A percentile compares a stretch with the other conserved stretches of the same genome.
Conservation (phyloP, 2,329 filamentous ascomycete genomes). For the Zalaria sp. region DNA sequence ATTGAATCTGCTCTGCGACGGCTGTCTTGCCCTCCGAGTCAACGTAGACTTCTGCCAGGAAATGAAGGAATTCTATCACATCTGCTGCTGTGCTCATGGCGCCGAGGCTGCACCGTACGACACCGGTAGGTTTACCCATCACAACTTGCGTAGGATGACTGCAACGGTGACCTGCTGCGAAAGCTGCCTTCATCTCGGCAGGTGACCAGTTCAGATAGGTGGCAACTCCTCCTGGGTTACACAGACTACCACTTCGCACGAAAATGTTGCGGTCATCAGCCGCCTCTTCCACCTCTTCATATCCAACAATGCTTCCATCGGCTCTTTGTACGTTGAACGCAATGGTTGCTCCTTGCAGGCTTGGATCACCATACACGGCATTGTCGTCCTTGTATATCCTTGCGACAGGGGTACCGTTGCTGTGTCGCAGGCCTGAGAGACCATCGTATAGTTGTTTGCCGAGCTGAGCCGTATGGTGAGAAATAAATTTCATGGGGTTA, state of each 20-base stretch:
- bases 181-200: slow-evolving; percentile 74
- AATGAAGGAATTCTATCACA: slow-evolving; percentile 50
- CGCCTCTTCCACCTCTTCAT: slow-evolving; percentile 77
- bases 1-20: not conserved
- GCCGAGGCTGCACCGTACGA: slow-evolving; percentile 73
- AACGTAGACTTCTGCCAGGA: slow-evolving; percentile 19
- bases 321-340: slow-evolving; percentile 70
- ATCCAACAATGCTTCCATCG: slow-evolving; percentile 60
- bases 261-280: slow-evolving; percentile 68
- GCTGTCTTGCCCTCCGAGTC: slow-evolving; percentile 5
- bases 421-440: slow-evolving; percentile 49
- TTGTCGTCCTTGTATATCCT: slow-evolving; percentile 42
- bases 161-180: slow-evolving; percentile 72
- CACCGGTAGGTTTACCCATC: slow-evolving; percentile 72
- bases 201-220: slow-evolving; percentile 56
- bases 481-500: slow-evolving; percentile 46
- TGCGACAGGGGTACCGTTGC: slow-evolving; percentile 53
- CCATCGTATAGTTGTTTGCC: slow-evolving; percentile 43
- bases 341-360: slow-evolving; percentile 56
- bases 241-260: slow-evolving; percentile 75
- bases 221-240: slow-evolving; percentile 81
- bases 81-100: slow-evolving; percentile 76
- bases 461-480: slow-evolving; percentile 56
- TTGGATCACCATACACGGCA: slow-evolving; percentile 27
- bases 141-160: slow-evolving; percentile 72